A percentile compares a stretch with the other conserved stretches of the same genome.
phyloP scores from a whole-genome alignment of 371 early-diverging fungal species.

The Apophysomyces variabilis region DNA sequence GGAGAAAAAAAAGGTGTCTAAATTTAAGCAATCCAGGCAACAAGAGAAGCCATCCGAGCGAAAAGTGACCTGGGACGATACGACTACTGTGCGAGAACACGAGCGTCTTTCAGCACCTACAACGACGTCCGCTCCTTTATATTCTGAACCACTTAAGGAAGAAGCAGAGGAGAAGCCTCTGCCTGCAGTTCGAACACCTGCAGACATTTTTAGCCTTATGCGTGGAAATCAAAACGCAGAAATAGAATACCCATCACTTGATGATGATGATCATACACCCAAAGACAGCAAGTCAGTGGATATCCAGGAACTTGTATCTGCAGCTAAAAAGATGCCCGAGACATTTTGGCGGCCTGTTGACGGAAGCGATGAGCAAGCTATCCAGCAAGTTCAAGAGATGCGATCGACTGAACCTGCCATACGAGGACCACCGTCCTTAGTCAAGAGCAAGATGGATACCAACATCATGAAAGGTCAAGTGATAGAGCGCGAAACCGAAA shows the following conservation, averaged over 20 bases:
- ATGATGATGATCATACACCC: constrained; percentile 9
- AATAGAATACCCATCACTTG: constrained; percentile 41
- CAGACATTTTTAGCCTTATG: constrained; percentile 35
- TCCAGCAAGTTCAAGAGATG: not conserved
- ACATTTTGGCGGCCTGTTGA: constrained; percentile 27
- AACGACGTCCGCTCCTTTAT: constrained; percentile 24
- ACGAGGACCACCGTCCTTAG: not conserved
- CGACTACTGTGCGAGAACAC: constrained; percentile 42
- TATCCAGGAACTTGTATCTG: constrained; percentile 34
- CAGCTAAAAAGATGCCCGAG: constrained; percentile 22
- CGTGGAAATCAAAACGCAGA: constrained; percentile 23
- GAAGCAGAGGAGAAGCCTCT: not conserved
- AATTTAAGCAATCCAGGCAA: constrained; percentile 29
- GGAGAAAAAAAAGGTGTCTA: constrained; percentile 31
- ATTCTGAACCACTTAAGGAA: constrained; percentile 37
- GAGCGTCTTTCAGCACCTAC: constrained; percentile 33
- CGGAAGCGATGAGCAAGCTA: constrained; percentile 22
- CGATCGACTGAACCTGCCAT: not conserved
- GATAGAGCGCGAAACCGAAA: constrained; percentile 56
- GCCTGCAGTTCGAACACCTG: constrained; percentile 30
- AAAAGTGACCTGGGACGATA: constrained; percentile 38
- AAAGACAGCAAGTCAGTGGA: constrained; percentile 15
- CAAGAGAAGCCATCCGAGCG: constrained; percentile 9
- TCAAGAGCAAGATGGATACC: constrained; percentile 45
- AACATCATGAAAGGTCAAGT: constrained; percentile 58